phyloP scores from a whole-genome alignment of 2,329 filamentous ascomycete genomes.

The Colletotrichum horii region DNA sequence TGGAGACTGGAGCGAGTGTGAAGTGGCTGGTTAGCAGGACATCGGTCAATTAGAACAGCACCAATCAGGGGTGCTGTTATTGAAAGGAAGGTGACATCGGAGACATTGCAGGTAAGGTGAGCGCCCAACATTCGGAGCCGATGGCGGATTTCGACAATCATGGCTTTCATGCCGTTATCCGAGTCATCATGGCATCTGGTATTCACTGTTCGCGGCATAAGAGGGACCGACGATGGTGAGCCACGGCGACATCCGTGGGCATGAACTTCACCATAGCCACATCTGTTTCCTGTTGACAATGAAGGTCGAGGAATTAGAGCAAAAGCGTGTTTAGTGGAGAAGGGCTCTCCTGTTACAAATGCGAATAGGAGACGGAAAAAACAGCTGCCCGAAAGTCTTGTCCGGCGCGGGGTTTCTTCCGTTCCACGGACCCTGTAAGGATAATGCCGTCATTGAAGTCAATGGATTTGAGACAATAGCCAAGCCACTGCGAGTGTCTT shows the following conservation, averaged over 20 bases:
- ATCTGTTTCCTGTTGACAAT: not conserved
- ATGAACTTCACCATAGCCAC: not conserved
- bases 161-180: not conserved
- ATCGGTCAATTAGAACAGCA: not conserved
- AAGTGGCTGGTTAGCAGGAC: not conserved
- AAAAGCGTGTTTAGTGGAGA: not conserved
- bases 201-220: not conserved
- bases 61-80: not conserved
- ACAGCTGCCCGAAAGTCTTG: not conserved
- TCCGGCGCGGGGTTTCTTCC: not conserved
- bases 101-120: not conserved
- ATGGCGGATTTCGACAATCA: not conserved
- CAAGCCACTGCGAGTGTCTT: not conserved
- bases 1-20: not conserved
- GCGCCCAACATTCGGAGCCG: not conserved
- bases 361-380: not conserved
- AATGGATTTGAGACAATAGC: not conserved
- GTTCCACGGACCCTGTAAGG: not conserved
- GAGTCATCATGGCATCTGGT: not conserved
- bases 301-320: not conserved
- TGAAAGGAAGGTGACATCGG: not conserved
- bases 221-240: not conserved
- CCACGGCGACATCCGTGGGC: not conserved
- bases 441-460: constrained; percentile 10
- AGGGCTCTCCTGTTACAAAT: not conserved